Base-by-base conservation (phyloP, 2,329 filamentous ascomycete genomes). In the Alternaria gansuensis region DNA sequence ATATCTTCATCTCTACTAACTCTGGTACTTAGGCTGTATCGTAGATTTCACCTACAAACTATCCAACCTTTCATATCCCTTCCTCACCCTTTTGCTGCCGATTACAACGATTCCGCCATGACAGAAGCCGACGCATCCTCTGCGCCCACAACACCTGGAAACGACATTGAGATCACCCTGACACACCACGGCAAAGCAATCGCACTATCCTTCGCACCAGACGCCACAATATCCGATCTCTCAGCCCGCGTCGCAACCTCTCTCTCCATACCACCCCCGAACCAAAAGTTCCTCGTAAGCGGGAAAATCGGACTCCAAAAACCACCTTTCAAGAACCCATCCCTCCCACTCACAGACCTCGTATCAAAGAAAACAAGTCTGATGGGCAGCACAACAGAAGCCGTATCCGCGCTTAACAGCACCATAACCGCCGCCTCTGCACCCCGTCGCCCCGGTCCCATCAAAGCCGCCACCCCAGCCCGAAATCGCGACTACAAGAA, bases 271-370 rank as follows among this genome's bases (percentile, higher is more conserved):
- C 88, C 89, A 0, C 75, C 78, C 0, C 74, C 81, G 9, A 87
- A 91, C 75, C 89, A 91, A 71, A 92, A 92, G 73, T 83, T 90
- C 72, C 78, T 84, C 61, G 82, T 91, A 64, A 82, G 87, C 13
- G 83, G 88, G 40, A 90, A 89, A 71, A 79, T 85, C 7, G 88
- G 88, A 28, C 79, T 91, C 2, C 82, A 90, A 26, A 89, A 87
- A 64, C 80, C 83, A 0, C 88, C 88, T 0, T 88, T 89, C 79
- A 85, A 85, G 72, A 81, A 89, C 63, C 82, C 86, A 0, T 67
- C 78, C 2, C 77, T 87, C 44, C 76, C 81, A 3, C 79, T 88
- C 57, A 69, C 75, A 7, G 71, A 82, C 4, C 77, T 90, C 44
- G 73, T 78, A 17, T 77, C 80, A 59, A 88, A 86, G 75, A 88